Conservation (phyloP, 192 early-diverging fungal species). For the Glomus cerebriforme region DNA sequence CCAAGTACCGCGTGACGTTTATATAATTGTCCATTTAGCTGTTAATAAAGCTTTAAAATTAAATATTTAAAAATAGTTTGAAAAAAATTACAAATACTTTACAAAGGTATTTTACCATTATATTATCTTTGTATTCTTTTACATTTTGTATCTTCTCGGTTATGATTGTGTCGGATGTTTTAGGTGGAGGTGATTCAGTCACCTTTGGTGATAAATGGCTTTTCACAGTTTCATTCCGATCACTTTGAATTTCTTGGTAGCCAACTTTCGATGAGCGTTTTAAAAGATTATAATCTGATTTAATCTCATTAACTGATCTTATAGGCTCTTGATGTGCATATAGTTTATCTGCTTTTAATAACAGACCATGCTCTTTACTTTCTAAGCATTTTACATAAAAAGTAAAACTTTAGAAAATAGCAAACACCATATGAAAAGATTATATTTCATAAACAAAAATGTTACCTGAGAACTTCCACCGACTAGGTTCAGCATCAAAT, state of each 20-base stretch:
- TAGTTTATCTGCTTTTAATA: not conserved
- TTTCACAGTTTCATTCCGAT: not conserved
- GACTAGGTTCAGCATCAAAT: not conserved
- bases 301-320: not conserved
- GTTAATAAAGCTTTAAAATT: not conserved
- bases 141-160: not conserved
- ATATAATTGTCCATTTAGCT: not conserved
- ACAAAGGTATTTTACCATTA: not conserved
- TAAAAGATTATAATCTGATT: not conserved
- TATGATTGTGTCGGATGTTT: not conserved
- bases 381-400: not conserved
- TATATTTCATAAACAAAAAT: not conserved
- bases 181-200: not conserved
- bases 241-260: constrained; percentile 2
- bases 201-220: not conserved
- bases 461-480: not conserved
- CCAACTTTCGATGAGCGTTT: not conserved
- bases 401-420: not conserved
- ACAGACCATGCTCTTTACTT: not conserved
- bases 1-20: constrained; percentile 54
- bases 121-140: not conserved
- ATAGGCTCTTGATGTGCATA: not conserved
- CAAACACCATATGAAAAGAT: too few relatives aligned
- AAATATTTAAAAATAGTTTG: not conserved
- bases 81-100: too few relatives aligned